A percentile compares a stretch with the other conserved stretches of the same genome.
phyloP scores from a whole-genome alignment of 495 filamentous ascomycete species.

The Aspergillus wentii region DNA sequence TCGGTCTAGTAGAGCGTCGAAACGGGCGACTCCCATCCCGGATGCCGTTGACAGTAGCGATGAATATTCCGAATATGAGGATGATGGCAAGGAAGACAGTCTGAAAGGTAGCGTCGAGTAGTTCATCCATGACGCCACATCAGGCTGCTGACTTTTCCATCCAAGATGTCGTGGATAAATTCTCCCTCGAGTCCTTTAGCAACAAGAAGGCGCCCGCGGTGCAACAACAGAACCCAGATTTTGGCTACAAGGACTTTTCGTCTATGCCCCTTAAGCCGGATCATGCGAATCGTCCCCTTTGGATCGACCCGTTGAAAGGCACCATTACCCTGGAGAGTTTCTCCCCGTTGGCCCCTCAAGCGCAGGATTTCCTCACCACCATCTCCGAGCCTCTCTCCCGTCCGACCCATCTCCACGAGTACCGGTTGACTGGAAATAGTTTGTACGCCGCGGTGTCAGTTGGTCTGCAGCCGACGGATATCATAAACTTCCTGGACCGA shows the following conservation, averaged over 20 bases:
- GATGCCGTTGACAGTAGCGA: conserved; percentile 64
- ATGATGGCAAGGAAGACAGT: conserved; percentile 40
- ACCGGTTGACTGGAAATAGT: conserved; percentile 84
- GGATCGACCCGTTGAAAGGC: conserved; percentile 81
- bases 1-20: conserved; percentile 54
- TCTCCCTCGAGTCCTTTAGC: conserved; percentile 52
- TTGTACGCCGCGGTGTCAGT: conserved; percentile 94
- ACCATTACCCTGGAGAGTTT: conserved; percentile 95
- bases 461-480: conserved; percentile 80
- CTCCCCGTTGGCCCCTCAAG: conserved; percentile 74
- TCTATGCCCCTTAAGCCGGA: conserved; percentile 79
- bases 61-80: conserved; percentile 61
- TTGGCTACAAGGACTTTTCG: conserved; percentile 73
- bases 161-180: conserved; percentile 60
- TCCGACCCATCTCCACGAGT: conserved; percentile 87
- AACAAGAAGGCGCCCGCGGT: conserved; percentile 27
- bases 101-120: conserved; percentile 49
- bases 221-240: conserved; percentile 46
- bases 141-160: conserved; percentile 11
- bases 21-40: conserved; percentile 63
- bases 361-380: conserved; percentile 91
- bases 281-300: conserved; percentile 82
- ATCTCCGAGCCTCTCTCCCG: conserved; percentile 91
- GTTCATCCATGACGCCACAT: conserved; percentile 11
- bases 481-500: conserved; percentile 79